These are phyloP conservation scores for Glutinoglossum americanum DNA, from an alignment of 495 filamentous ascomycete species.

Conservation along the genomic window DNA sequence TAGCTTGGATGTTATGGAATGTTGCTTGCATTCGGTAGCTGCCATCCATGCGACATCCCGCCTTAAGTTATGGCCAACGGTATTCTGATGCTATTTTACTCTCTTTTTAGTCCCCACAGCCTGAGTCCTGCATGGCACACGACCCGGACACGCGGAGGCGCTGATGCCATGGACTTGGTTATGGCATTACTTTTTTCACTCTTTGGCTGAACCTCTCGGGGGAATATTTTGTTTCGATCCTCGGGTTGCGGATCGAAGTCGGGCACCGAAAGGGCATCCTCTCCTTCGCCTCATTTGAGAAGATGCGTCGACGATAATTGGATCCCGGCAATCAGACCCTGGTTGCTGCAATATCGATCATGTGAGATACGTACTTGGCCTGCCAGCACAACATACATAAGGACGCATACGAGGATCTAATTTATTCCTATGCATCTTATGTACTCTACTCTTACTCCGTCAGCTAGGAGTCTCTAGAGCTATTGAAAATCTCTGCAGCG, in stretches of 20 bases:
- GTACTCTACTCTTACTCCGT: not conserved
- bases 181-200: not conserved
- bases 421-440: not conserved
- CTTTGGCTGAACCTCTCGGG: not conserved
- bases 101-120: not conserved
- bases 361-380: not conserved
- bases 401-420: not conserved
- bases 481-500: too few relatives aligned
- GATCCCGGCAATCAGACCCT: not conserved
- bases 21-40: not conserved
- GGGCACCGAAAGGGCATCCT: not conserved
- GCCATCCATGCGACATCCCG: not conserved
- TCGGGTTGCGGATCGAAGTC: not conserved
- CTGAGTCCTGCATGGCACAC: not conserved
- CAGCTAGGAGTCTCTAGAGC: too few relatives aligned
- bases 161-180: not conserved
- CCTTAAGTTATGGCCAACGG: not conserved
- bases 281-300: not conserved
- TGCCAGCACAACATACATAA: constrained; percentile 2
- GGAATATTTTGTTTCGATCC: not conserved
- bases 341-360: not conserved
- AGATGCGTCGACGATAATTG: not conserved
- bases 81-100: not conserved
- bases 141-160: constrained; percentile 2
- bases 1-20: not conserved